Evolutionary conservation across 2,329 filamentous ascomycete genomes (phyloP).

Genomic region (Dothidotthia symphoricarpi): DNA sequence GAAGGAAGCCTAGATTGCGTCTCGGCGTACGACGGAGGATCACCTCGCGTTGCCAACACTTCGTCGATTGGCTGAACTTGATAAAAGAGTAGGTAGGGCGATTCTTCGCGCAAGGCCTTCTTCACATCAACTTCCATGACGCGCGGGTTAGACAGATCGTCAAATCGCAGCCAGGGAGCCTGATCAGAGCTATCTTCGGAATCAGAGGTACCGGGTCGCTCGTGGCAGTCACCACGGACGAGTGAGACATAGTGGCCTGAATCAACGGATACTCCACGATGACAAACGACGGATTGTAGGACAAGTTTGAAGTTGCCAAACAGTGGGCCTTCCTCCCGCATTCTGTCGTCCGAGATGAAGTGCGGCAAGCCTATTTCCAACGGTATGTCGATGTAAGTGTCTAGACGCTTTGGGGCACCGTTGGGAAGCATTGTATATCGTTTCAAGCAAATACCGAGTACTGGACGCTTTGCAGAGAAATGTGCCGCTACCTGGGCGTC

Average conservation of each 20-base stretch:
- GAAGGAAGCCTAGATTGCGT: slow-evolving; percentile 18
- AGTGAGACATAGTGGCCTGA: slow-evolving; percentile 91
- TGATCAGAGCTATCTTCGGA: slow-evolving; percentile 50
- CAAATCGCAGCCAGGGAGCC: slow-evolving; percentile 76
- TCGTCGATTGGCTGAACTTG: slow-evolving; percentile 87
- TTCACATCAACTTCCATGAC: slow-evolving; percentile 77
- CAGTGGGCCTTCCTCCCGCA: slow-evolving; percentile 64
- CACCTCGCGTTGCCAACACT: slow-evolving; percentile 46
- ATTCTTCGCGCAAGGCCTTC: slow-evolving; percentile 75
- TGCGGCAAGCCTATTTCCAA: slow-evolving; percentile 79
- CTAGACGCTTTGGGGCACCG: slow-evolving; percentile 67
- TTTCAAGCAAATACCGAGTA: slow-evolving; percentile 90
- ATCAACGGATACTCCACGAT: slow-evolving; percentile 79
- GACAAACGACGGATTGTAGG: slow-evolving; percentile 87
- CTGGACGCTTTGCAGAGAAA: slow-evolving; percentile 76
- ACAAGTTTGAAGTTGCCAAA: slow-evolving; percentile 91
- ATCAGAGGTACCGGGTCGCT: slow-evolving; percentile 45
- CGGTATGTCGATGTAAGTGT: slow-evolving; percentile 89
- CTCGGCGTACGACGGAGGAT: slow-evolving; percentile 46
- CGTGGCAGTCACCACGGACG: slow-evolving; percentile 63
- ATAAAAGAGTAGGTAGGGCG: slow-evolving; percentile 92
- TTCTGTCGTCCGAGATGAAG: slow-evolving; percentile 79
- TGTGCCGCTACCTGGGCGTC: slow-evolving; percentile 85
- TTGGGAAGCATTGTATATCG: slow-evolving; percentile 74
- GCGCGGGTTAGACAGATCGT: slow-evolving; percentile 74